Evolutionary conservation across 2,329 filamentous ascomycete species (phyloP), one percentile per base, ranked within the genome.

Genomic region (Phialocephala subalpina): DNA sequence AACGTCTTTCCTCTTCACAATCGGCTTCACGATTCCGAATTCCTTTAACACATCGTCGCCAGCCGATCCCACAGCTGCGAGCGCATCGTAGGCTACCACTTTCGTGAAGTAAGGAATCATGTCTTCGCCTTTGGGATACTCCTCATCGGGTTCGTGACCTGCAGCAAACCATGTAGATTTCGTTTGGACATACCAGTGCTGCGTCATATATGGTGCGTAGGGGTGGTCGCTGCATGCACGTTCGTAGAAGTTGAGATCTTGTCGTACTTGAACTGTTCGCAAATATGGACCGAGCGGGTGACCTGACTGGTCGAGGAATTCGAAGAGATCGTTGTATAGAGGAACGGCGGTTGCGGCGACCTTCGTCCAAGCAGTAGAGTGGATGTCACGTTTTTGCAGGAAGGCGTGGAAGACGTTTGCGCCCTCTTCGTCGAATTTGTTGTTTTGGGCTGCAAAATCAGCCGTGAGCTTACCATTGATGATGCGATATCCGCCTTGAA

Each of bases 1-100:
- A 1, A 62, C 62, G 59, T 70, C 68, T 2, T 20, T 47, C 42
- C 69, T 55, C 20, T 52, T 63, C 5, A 55, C 55, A 7, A 67
- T 47, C 1, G 63, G 60, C 42, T 64, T 60, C 2, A 68, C 47
- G n/a, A 74, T 61, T 5, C 62, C 35, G 14, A 74, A 65, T 12
- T 61, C 60, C 1, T 68, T 18, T 2, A 75, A 57, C 1, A 72
- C 63, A 65, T 74, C 73, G 11, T 73, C 63, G n/a, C 72, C 72
- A 4, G 67, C 65, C 0, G 71, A 67, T 3, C 70, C 73, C 33
- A 75, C 57, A 6, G 74, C 74, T 5, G 74, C 73, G 1, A 76
- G 52, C 22, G 73, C 73, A 60, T 76, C 73, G 49, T 76, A 76
- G 1, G 68, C 70, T 8, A 72, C 67, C 11, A 74, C 63, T 53